Evolutionary conservation across 228 moss, liverwort and hornwort species (phyloP), one percentile per base, ranked within the genome.

Genomic region (Sphagnum fallax): DNA sequence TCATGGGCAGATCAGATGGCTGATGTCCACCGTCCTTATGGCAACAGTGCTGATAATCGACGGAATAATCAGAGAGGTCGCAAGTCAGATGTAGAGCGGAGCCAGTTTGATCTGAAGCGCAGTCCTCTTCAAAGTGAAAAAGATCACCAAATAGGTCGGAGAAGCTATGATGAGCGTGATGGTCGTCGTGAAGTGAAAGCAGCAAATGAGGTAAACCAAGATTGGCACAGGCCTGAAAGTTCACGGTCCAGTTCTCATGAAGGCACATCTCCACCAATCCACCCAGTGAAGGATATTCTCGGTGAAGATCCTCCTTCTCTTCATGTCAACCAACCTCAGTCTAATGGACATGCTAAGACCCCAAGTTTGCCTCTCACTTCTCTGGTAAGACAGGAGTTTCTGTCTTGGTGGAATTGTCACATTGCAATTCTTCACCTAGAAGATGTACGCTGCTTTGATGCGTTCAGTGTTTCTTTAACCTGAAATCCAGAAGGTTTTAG

Each of bases 161-260:
- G 71, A 76, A 89, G 91, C 61, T 88, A 85, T 47, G 91, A 91
- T 60, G 93, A 98, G 64, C 82, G 87, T 60, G 93, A 93, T n/a
- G 81, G 84, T 53, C 82, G 80, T 59, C 52, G 69, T 60, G 92
- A 91, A 52, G 88, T 87, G 70, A 84, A 79, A 57, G 85, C 89
- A 53, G 85, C 87, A 14, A 91, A 84, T 66, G 78, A 81, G 5
- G 74, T 77, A 51, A 84, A 84, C 13, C 82, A 78, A 66, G 92
- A 87, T 67, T 81, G 73, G 76, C 83, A 81, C 65, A 32, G 32
- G 32, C 32, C 32, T 32, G 75, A 82, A 67, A 84, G 83, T 77
- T 82, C 77, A 73, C 85, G 71, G 72, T 93, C 87, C 70, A 90
- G 83, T 64, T 32, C 32, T 32, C 32, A 32, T 32, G 97, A 83